These are phyloP conservation scores for Microstegium vimineum DNA, from an alignment of 176 grass and related monocot species.

Conservation along the genomic window DNA sequence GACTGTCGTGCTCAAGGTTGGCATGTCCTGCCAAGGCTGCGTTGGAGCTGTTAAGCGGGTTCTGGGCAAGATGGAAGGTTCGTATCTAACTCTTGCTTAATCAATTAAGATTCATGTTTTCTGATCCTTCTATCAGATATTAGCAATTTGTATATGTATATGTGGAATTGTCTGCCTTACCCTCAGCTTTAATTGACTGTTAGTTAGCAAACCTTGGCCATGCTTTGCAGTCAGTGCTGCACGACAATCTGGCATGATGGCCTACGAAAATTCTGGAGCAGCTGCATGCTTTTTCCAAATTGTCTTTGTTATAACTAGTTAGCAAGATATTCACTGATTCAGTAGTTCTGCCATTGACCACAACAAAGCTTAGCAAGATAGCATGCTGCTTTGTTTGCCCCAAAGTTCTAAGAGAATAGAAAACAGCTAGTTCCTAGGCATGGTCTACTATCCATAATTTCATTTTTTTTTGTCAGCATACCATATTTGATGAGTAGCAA, in stretches of 20 bases:
- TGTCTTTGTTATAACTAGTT: background rate
- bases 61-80: conserved; percentile 93
- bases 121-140: background rate
- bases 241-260: background rate
- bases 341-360: background rate
- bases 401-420: background rate
- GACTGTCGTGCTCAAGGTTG: conserved; percentile 91
- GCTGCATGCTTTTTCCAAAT: background rate
- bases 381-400: background rate
- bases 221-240: too few species aligned
- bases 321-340: too few species aligned
- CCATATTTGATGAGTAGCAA: background rate
- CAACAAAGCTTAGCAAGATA: background rate
- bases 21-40: conserved; percentile 88
- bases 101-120: background rate
- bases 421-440: background rate
- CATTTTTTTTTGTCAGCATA: background rate
- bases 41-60: conserved; percentile 95
- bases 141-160: background rate
- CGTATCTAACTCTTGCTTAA: background rate
- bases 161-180: background rate
- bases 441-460: background rate
- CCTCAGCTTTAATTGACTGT: background rate
- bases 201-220: background rate
- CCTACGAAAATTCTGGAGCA: background rate